A percentile compares a stretch with the other conserved stretches of the same genome.
Evolutionary conservation across 768 basidiomycete species (phyloP).

Genomic region (Suillus occidentalis): DNA sequence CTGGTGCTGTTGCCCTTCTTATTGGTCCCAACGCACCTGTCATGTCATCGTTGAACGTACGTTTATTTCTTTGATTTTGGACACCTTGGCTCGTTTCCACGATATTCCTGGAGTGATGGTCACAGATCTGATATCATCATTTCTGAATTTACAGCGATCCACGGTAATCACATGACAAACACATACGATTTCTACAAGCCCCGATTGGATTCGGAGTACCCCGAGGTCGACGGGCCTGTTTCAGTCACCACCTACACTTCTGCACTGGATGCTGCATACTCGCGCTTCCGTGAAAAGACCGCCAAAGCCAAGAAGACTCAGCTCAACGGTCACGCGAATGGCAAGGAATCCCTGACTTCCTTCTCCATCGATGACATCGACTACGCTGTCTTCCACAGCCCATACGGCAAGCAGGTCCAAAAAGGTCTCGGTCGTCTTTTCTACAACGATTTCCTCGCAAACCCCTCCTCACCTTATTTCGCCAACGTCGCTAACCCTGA

Average conservation of each 20-base stretch:
- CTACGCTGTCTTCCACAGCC: constrained; percentile 94
- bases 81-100: constrained; percentile 32
- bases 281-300: constrained; percentile 78
- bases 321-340: constrained; percentile 34
- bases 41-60: constrained; percentile 91
- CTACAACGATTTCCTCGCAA: constrained; percentile 88
- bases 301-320: constrained; percentile 59
- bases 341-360: constrained; percentile 42
- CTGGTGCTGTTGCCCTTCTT: constrained; percentile 91
- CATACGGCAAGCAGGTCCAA: constrained; percentile 98
- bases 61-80: constrained; percentile 46
- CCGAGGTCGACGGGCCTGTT: constrained; percentile 95
- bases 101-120: constrained; percentile 9
- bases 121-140: constrained; percentile 8
- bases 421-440: constrained; percentile 93
- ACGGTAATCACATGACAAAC: constrained; percentile 97
- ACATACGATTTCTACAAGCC: constrained; percentile 99
- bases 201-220: constrained; percentile 90
- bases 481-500: constrained; percentile 73
- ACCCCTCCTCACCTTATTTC: constrained; percentile 68
- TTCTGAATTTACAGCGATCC: constrained; percentile 62
- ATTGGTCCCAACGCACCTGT: constrained; percentile 96
- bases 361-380: constrained; percentile 86
- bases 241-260: constrained; percentile 95
- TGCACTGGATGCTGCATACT: constrained; percentile 89